Evolutionary conservation across 129 eudicot species (phyloP), one percentile per base, ranked within the genome.

Genomic region (Dittrichia graveolens): DNA sequence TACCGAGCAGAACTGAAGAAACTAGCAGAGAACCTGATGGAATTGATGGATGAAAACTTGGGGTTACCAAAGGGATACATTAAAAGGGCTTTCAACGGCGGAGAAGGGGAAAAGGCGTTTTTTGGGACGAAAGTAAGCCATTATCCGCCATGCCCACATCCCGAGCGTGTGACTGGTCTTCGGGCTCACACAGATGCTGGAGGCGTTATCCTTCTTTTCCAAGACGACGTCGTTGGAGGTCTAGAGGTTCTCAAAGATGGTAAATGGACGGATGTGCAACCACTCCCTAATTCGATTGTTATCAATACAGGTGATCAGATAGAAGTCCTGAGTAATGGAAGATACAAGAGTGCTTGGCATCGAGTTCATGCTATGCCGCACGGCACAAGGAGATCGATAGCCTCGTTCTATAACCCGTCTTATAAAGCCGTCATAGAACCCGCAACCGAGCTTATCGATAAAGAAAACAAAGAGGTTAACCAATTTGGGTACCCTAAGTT

Each of bases 161-260:
- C 97, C 0, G 91, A 91, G 41, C 73, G 66, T 80, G 88, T 88
- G n/a, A 80, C 24, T 3, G 95, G 90, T 18, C 86, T 91, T 11
- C 77, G 97, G 37, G 89, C 95, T n/a, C 97, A 91, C 89, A 91
- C 96, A 0, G 97, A 91, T 12, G 97, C 97, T 3, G 97, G 97
- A 7, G 97, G 97, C 6, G 65, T 91, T 43, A 82, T 91, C 74
- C 76, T 91, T 7, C 93, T 91, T 44, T 88, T 86, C 79, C 97
- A 91, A 41, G 97, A 91, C 8, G 97, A 91, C 10, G 69, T 44
- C 56, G 92, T 86, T 7, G 66, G 62, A 0, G 96, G 96, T 4
- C 97, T 91, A 7, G 89, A 91, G 69, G 79, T 91, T 65, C 89
- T 91, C 52, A 91, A 91, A 78, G 86, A 86, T 14, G 90, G 88